A percentile compares a stretch with the other conserved stretches of the same genome.
Conservation (phyloP, 176 grass and related monocot genomes). For the Eragrostis curvula region DNA sequence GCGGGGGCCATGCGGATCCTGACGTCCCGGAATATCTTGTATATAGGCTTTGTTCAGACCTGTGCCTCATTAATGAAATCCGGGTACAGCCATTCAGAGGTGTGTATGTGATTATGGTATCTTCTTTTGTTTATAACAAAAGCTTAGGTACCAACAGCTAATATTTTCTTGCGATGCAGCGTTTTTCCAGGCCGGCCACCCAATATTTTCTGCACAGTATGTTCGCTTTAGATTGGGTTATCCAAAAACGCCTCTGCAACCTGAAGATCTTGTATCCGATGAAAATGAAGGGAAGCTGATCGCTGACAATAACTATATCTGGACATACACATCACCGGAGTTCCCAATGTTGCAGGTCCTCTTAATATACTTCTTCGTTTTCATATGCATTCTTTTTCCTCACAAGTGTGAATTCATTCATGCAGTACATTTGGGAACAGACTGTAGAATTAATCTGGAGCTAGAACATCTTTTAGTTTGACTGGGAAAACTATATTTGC, state of each 20-base stretch:
- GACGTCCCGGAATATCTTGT: constrained; percentile 49
- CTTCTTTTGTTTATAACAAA: neutral
- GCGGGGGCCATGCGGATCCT: constrained; percentile 47
- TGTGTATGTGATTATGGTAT: neutral
- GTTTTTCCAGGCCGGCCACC: constrained; percentile 54
- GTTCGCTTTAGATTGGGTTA: constrained; percentile 62
- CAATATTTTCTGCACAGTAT: constrained; percentile 63
- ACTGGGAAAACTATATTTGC: no score
- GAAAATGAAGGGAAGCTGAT: constrained; percentile 37
- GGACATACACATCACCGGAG: constrained; percentile 71
- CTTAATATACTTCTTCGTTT: neutral
- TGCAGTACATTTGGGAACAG: neutral
- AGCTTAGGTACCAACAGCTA: constrained; percentile 3
- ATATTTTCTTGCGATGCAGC: constrained; percentile 44
- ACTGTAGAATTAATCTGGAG: neutral
- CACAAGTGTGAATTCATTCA: neutral
- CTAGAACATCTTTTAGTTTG: neutral
- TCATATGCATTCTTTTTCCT: neutral
- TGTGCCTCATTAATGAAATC: constrained; percentile 68
- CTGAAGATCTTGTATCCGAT: constrained; percentile 34
- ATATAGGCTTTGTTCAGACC: constrained; percentile 41
- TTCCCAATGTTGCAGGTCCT: constrained; percentile 73
- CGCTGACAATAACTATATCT: constrained; percentile 51
- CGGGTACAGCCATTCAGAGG: constrained; percentile 68
- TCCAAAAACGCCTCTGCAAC: constrained; percentile 33